Evolutionary conservation across 805 yeast genomes (phyloP), one percentile per base, ranked within the genome.

Genomic region (Yarrowia sp.): DNA sequence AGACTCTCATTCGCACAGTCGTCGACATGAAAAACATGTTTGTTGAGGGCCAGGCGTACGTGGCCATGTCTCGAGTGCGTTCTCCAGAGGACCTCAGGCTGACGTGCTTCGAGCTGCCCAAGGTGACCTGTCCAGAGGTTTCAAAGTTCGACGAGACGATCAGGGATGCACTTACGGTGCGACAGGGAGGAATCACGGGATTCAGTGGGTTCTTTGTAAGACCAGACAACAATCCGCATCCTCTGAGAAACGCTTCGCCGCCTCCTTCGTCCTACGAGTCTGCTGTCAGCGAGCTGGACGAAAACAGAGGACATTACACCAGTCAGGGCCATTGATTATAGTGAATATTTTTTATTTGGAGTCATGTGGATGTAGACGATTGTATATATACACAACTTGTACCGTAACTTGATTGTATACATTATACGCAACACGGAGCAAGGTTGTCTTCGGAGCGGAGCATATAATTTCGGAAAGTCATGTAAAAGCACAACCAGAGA

Each of bases 11-110:
- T 2, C 77, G 84, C 39, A 89, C 89, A 1, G 80, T 81, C 63
- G 96, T 93, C 6, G 96, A 94, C 72, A 78, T 94, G 65, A 77
- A 79, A 24, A 78, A 80, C 61, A 84, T 88, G 2, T 93, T 93
- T 74, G 97, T 90, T 69, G 85, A 83, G 59, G 99, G 99, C 0
- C 99, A 94, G 71, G 96, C 96, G 0, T 94, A 94, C 71, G 99
- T 94, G 29, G 99, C 99, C 0, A 76, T 94, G 33, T 90, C 97
- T 1, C 81, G 99, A 73, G 98, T 97, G 0, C 87, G 86, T 2
- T 80, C 87, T 18, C 79, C 96, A 66, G 82, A 83, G 1, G 96
- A 96, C 0, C 76, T 92, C 35, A 96, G 88, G 67, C 87, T 92
- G 2, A 72, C 82, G 62, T 86, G 88, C 68, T 92, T 92, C 71